Base-by-base conservation (phyloP, 1,284 basidiomycete species). In the Meira nashicola region DNA sequence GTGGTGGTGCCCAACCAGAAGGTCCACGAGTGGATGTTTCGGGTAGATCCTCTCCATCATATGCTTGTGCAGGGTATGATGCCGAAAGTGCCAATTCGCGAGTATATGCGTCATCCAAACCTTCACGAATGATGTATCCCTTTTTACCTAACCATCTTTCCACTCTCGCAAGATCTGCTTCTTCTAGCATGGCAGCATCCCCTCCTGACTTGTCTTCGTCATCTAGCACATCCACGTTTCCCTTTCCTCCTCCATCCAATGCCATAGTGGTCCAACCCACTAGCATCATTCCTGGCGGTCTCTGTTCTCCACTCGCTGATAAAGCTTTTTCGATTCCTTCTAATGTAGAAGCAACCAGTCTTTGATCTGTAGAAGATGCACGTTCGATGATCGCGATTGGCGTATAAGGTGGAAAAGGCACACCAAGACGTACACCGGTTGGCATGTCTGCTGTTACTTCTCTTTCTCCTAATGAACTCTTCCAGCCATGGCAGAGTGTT, bases 331-430 rank as follows among this genome's bases (percentile, higher is more conserved):
- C 84, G 41, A 97, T 86, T 62, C 87, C 82, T 53, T 82, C 83
- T 48, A 98, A 79, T 0, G 92, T 96, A 6, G 88, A 89, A 15
- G 84, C 84, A 17, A 96, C 83, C 1, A 91, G 86, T 6, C 94
- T 82, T 79, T 97, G 94, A 79, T 97, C 94, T 0, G 88, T 86
- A 81, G 90, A 89, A 21, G 88, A 90, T 0, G 90, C 93, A 7
- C 93, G 85, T 79, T 98, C 94, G 58, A 97, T 87, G 65, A 97
- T 87, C 3, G 92, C 92, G 60, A 96, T 89, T 0, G 94, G 94
- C 3, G 85, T 82, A 70, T 89, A 82, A 0, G 80, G 70, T 0
- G 94, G 94, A 78, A 89, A 97, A 0, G 84, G 82, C 0, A 78
- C 71, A 1, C 89, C 89, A 11, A 59, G 49, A 1, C 68, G 49